Base-by-base conservation (phyloP, 176 grass and related monocot species). In the Stipa capillata region DNA sequence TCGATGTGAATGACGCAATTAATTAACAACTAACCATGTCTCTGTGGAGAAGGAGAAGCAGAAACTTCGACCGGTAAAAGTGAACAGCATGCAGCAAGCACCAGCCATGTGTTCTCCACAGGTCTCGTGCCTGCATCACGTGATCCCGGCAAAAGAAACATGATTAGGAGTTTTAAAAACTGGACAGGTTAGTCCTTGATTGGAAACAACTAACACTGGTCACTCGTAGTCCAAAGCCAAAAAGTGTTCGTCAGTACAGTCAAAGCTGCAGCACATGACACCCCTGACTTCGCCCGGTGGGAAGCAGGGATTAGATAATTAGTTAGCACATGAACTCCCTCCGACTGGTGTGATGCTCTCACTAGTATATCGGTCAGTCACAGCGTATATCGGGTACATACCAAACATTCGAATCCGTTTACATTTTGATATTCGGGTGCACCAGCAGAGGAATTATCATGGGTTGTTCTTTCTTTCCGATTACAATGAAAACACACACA, bases 251-350 rank as follows among this genome's bases (percentile, higher is more conserved):
- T 51, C 52, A 17, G 49, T 75, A 76, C 83, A 78, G 78, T 90
- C 87, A 90, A 86, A 90, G 82, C 66, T 80, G 82, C 69, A 52
- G 82, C 87, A 82, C 87, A 73, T 89, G 87, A 72, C 40, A 27
- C 29, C 8, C 36, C 73, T 40, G 50, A 45, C 72, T 28, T 42
- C 6, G 0, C 74, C 57, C 57, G 54, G 55, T 82, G 65, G 47
- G 29, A 50, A n/a, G 66, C 44, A 9, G n/a, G n/a, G 50, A 82
- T 73, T 81, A 48, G 67, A 33, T 7, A 32, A 81, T 64, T 73
- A 68, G 62, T 27, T 14, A 44, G 63, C 87, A 81, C 82, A 76
- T 85, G 86, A 88, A 57, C n/a, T n/a, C 67, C 52, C 60, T 80
- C 69, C 60, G 49, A 58, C 58, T 35, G n/a, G 58, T 39, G 8